phyloP scores from a whole-genome alignment of 176 grass and related monocot genomes.

The Poa annua region DNA sequence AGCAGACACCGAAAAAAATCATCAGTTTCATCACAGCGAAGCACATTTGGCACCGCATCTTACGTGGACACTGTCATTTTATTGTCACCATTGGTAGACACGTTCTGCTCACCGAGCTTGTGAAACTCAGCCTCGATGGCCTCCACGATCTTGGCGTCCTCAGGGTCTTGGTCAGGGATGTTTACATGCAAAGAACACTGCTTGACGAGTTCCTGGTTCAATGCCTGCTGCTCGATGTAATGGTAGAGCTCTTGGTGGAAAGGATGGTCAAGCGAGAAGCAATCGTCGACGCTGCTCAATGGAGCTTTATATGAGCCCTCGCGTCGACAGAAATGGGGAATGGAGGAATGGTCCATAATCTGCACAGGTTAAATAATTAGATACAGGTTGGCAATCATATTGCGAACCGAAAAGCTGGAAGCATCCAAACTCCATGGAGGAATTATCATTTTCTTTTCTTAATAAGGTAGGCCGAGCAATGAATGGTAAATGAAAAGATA shows the following conservation, averaged over 20 bases:
- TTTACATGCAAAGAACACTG: slow-evolving; percentile 71
- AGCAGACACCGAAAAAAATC: slow-evolving; percentile 14
- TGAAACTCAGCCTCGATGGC: slow-evolving; percentile 81
- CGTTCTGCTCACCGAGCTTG: slow-evolving; percentile 64
- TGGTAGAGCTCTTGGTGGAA: slow-evolving; percentile 90
- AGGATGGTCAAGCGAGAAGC: slow-evolving; percentile 75
- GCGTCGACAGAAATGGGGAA: slow-evolving; percentile 80
- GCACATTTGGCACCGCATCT: neutral
- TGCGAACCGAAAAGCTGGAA: neutral
- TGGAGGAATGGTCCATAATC: slow-evolving; percentile 85
- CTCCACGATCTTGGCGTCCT: slow-evolving; percentile 65
- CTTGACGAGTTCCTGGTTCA: slow-evolving; percentile 54
- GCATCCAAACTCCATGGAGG: neutral
- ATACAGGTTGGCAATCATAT: neutral
- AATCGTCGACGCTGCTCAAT: slow-evolving; percentile 31
- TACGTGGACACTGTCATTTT: neutral
- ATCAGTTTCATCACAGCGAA: slow-evolving; percentile 31
- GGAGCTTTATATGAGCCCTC: slow-evolving; percentile 63
- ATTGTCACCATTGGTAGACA: slow-evolving; percentile 23
- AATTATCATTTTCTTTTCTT: neutral
- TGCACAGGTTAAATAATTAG: slow-evolving; percentile 47
- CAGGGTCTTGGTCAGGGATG: slow-evolving; percentile 70
- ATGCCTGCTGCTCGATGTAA: slow-evolving; percentile 74
- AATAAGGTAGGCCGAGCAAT: neutral
- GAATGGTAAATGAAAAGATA: neutral